These are phyloP conservation scores for Cicer judaicum DNA, from an alignment of 306 rosid genomes.

Conservation along the genomic window DNA sequence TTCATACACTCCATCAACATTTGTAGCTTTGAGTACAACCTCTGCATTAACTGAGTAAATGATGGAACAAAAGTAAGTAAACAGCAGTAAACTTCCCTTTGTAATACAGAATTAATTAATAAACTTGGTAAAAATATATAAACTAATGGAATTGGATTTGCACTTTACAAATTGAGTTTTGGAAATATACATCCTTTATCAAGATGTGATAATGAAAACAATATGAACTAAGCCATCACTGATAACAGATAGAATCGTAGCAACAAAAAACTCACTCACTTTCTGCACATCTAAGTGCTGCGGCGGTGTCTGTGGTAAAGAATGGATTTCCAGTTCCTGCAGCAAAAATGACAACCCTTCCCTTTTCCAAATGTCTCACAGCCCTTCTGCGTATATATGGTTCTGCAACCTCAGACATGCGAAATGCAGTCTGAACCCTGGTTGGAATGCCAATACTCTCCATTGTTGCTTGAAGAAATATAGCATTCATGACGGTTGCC, in stretches of 20 bases:
- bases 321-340: conserved; percentile 99
- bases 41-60: conserved; percentile 81
- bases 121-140: conserved; percentile 2
- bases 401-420: conserved; percentile 98
- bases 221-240: conserved; percentile 18
- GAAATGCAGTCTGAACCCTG: conserved; percentile 97
- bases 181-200: conserved; percentile 26
- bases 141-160: background rate
- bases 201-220: conserved; percentile 24
- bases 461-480: conserved; percentile 99
- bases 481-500: conserved; percentile 98
- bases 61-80: conserved; percentile 31
- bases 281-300: conserved; percentile 97
- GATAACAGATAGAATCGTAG: conserved; percentile 2
- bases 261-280: conserved; percentile 58
- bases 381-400: conserved; percentile 99
- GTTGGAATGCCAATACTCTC: conserved; percentile 98
- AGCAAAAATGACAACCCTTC: conserved; percentile 97
- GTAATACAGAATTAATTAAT: background rate
- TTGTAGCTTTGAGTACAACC: conserved; percentile 96
- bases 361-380: conserved; percentile 92
- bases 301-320: conserved; percentile 96
- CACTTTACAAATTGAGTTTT: background rate
- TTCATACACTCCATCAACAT: conserved; percentile 88
- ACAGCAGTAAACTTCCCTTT: conserved; percentile 17